Conservation (phyloP, 2,329 filamentous ascomycete genomes). For the Clathrospora elynae region DNA sequence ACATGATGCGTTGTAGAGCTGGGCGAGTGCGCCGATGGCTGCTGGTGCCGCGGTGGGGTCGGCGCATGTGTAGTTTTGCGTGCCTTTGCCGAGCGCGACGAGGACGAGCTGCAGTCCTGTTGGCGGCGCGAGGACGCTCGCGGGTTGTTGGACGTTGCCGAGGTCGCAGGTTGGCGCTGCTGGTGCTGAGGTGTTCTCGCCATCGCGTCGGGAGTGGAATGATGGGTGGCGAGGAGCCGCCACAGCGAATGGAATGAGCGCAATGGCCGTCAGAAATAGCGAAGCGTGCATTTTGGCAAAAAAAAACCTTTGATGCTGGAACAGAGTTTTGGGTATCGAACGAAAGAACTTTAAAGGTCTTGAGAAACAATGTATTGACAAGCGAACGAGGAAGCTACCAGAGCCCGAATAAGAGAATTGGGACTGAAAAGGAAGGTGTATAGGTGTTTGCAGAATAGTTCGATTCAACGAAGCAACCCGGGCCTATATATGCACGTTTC, state of each 20-base stretch:
- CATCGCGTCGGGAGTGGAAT: conserved; percentile 16
- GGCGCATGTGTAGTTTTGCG: conserved; percentile 58
- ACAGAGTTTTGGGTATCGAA: conserved; percentile 6
- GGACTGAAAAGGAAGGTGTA: conserved; percentile 15
- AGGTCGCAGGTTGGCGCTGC: conserved; percentile 31
- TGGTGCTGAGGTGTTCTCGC: conserved; percentile 8
- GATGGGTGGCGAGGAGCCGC: conserved; percentile 26
- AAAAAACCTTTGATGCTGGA: conserved; percentile 3
- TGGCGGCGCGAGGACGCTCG: conserved; percentile 33
- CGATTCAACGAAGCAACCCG: conserved; percentile 8
- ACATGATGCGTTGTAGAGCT: conserved; percentile 36
- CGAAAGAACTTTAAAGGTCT: neutral
- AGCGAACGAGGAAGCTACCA: conserved; percentile 36
- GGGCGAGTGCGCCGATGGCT: conserved; percentile 52
- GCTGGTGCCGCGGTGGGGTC: conserved; percentile 39
- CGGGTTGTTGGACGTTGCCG: conserved; percentile 28
- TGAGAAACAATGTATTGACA: conserved; percentile 7
- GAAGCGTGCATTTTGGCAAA: conserved; percentile 32
- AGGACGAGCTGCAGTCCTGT: conserved; percentile 47
- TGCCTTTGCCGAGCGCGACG: conserved; percentile 55
- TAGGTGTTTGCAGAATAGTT: conserved; percentile 11
- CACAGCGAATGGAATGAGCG: conserved; percentile 31
- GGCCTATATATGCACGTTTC: conserved; percentile 18
- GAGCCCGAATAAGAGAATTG: conserved; percentile 36
- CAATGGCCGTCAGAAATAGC: conserved; percentile 24